Base-by-base conservation (phyloP, 768 basidiomycete species). In the Strobilomyces echinocephalus region DNA sequence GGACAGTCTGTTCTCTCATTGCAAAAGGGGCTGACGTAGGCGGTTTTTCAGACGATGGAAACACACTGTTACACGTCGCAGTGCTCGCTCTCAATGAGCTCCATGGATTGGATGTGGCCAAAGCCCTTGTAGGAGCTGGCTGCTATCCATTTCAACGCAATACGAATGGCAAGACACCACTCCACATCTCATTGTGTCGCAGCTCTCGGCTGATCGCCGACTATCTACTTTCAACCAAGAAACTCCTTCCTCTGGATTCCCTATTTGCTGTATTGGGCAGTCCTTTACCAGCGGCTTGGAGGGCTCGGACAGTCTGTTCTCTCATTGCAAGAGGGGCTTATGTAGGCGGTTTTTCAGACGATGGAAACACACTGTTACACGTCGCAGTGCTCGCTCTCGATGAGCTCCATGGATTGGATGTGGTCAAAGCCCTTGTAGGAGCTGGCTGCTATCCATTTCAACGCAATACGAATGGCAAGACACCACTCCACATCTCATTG, bases 381-480 rank as follows among this genome's bases (percentile, higher is more conserved):
- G 24, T 24, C 5, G 21, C 10, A 11, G 24, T 12, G 14, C 41
- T 42, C 1, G 16, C n/a, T n/a, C 38, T 39, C 18, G 38, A 39
- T 18, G 38, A 18, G 3, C 1, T 7, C 38, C 38, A 20, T 5
- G 38, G n/a, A 8, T 7, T 8, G 38, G 18, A 39, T 8, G 38
- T 39, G 2, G 24, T 5, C 15, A 49, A 49, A 20, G 3, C 40
- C 5, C 49, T 62, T 6, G n/a, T 57, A 1, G 44, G 8, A 0
- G 51, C 31, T 28, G 62, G 58, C 1, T 57, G 62, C 5, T 26
- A 60, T 10, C 52, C 48, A 7, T 24, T 54, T 20, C 0, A 8
- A 1, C 4, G 5, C 4, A 21, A 26, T 39, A 4, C 1, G 1
- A 2, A 8, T 0, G 49, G 49, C 1, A 39, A 35, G 8, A 47